Base-by-base conservation (phyloP, 495 filamentous ascomycete genomes). In the Amniculicola lignicola region DNA sequence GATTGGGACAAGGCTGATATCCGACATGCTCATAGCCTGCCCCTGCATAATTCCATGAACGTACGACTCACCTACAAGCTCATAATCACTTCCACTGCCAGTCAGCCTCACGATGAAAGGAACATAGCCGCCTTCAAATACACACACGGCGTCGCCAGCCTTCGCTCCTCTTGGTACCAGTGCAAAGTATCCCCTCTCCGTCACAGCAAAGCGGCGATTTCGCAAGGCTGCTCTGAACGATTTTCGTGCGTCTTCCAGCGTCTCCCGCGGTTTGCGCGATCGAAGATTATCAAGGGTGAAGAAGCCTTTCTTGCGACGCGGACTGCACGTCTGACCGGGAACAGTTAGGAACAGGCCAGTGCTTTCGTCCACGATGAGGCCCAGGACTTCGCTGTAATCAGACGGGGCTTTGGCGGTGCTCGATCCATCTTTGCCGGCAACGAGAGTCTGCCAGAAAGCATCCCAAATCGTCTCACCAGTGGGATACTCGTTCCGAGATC, bases 11-110 rank as follows among this genome's bases (percentile, higher is more conserved):
- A n/a, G n/a, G n/a, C n/a, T n/a, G n/a, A n/a, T n/a, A n/a, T n/a
- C n/a, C n/a, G n/a, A n/a, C n/a, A n/a, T n/a, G n/a, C n/a, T n/a
- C n/a, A n/a, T n/a, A n/a, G n/a, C n/a, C 41, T 52, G 33, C 1
- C 48, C 48, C 2, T 41, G 21, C 51, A 54, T 54, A 14, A 54
- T 36, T 0, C 51, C 51, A 22, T 54, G 39, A n/a, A 54, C 16
- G n/a, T 54, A 54, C 2, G 9, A 3, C 1, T 54, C 38, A 4
- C 51, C 38, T n/a, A 54, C 2, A 11, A 54, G 23, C 23, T 12
- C 15, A 11, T 14, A 54, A 2, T 19, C 4, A n/a, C n/a, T n/a
- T 4, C 24, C 25, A 11, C 29, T 15, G 2, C 15, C 14, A 35
- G 11, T 29, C 4, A 7, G 11, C 45, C 45, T 33, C 11, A 49